A percentile compares a stretch with the other conserved stretches of the same genome.
These are phyloP conservation scores for Dovyalis caffra DNA, from an alignment of 345 rosid species.

Conservation along the genomic window DNA sequence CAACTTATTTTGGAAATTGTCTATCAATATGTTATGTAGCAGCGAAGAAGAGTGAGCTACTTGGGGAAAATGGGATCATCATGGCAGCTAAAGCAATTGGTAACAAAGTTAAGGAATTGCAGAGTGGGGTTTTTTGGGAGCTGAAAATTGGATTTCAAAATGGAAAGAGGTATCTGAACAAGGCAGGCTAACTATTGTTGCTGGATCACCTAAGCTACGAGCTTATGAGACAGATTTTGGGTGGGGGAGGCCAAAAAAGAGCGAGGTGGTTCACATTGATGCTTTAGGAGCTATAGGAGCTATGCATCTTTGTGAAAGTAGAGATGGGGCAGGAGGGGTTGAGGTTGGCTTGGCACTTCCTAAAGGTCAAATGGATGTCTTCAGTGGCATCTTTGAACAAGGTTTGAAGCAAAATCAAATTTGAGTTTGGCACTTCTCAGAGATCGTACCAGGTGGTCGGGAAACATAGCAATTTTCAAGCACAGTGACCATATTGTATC, in stretches of 20 bases:
- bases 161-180: neutral
- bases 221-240: conserved; percentile 40
- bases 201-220: conserved; percentile 33
- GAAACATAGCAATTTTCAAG: too few relatives aligned
- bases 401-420: too few relatives aligned
- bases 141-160: conserved; percentile 14
- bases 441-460: too few relatives aligned
- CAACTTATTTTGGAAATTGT: conserved; percentile 41
- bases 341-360: conserved; percentile 34
- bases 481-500: too few relatives aligned
- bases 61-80: conserved; percentile 30
- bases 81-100: conserved; percentile 38
- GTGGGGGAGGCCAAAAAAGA: conserved; percentile 44
- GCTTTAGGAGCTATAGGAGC: neutral
- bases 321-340: conserved; percentile 30
- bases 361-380: conserved; percentile 24
- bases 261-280: conserved; percentile 30
- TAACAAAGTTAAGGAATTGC: conserved; percentile 21
- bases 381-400: neutral
- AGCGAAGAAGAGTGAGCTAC: conserved; percentile 19
- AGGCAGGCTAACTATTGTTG: conserved; percentile 5
- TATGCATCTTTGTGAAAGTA: conserved; percentile 20
- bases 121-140: conserved; percentile 21
- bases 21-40: conserved; percentile 10
- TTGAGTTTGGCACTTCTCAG: too few relatives aligned